phyloP scores from a whole-genome alignment of 1,284 basidiomycete genomes.

The Porogramme epimiltina region DNA sequence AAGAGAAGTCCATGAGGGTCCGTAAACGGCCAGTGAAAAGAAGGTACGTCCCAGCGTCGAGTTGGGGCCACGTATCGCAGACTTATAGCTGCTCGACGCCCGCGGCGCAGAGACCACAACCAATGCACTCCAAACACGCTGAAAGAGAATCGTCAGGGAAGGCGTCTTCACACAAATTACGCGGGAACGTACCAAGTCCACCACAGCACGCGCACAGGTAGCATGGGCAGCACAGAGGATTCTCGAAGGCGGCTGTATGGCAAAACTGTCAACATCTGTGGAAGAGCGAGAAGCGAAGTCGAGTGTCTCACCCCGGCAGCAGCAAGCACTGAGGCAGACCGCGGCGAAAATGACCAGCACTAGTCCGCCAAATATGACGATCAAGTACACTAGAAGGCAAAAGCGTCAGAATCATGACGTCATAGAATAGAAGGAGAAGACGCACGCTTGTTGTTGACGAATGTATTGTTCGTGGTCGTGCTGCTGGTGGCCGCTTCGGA shows the following conservation, averaged over 20 bases:
- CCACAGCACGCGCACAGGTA: constrained; percentile 25
- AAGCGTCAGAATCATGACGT: neutral
- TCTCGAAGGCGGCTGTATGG: constrained; percentile 16
- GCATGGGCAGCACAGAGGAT: constrained; percentile 25
- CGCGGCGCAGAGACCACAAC: constrained; percentile 22
- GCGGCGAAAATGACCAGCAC: constrained; percentile 20
- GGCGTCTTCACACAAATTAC: neutral
- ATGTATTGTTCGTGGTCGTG: constrained; percentile 6
- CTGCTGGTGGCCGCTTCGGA: constrained; percentile 2
- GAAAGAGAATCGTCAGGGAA: neutral
- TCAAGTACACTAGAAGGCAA: constrained; percentile 16
- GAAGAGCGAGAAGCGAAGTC: neutral
- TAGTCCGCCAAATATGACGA: constrained; percentile 22
- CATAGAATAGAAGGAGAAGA: neutral
- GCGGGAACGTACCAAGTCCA: constrained; percentile 17
- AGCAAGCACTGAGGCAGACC: constrained; percentile 23
- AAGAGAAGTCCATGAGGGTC: neutral
- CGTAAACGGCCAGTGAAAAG: neutral
- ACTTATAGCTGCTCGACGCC: constrained; percentile 18
- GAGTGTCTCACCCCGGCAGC: constrained; percentile 18
- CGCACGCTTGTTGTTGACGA: constrained; percentile 20
- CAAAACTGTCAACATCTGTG: neutral
- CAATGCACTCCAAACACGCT: constrained; percentile 25
- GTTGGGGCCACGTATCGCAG: neutral
- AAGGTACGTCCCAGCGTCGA: neutral